Conservation (phyloP, 371 early-diverging fungal genomes). For the Mortierella sp. region DNA sequence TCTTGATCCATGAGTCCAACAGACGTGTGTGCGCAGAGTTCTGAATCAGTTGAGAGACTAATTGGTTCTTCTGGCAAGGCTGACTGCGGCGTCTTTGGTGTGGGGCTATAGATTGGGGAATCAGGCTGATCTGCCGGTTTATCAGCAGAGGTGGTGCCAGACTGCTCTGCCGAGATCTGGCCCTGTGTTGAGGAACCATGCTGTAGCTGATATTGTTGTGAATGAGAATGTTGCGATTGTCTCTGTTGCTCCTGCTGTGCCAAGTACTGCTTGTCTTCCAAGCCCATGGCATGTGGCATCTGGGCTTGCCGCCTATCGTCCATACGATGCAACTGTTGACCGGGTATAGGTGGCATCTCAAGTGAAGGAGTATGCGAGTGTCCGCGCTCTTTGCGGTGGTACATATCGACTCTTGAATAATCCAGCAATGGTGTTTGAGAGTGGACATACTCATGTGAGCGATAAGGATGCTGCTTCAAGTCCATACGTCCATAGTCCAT, state of each 20-base stretch:
- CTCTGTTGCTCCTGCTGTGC: conserved; percentile 17
- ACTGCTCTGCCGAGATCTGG: not conserved
- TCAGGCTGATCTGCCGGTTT: conserved; percentile 1
- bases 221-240: conserved; percentile 19
- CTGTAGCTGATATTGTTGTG: conserved; percentile 1
- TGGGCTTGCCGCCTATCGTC: conserved; percentile 35
- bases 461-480: conserved; percentile 16
- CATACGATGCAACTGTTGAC: conserved; percentile 42
- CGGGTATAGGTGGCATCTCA: conserved; percentile 54
- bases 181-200: not conserved
- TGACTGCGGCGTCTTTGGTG: not conserved
- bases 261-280: conserved; percentile 13
- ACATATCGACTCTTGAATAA: conserved; percentile 35
- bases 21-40: conserved; percentile 26
- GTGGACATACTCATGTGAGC: conserved; percentile 14
- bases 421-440: conserved; percentile 48
- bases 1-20: conserved; percentile 43
- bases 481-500: conserved; percentile 47
- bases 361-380: conserved; percentile 54
- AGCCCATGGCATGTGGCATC: conserved; percentile 5
- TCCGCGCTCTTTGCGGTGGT: conserved; percentile 46
- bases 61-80: conserved; percentile 7
- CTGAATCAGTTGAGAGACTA: conserved; percentile 6
- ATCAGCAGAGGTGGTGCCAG: not conserved
- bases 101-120: not conserved